Conservation (phyloP, 2,329 filamentous ascomycete species). For the Eutypella sp. region DNA sequence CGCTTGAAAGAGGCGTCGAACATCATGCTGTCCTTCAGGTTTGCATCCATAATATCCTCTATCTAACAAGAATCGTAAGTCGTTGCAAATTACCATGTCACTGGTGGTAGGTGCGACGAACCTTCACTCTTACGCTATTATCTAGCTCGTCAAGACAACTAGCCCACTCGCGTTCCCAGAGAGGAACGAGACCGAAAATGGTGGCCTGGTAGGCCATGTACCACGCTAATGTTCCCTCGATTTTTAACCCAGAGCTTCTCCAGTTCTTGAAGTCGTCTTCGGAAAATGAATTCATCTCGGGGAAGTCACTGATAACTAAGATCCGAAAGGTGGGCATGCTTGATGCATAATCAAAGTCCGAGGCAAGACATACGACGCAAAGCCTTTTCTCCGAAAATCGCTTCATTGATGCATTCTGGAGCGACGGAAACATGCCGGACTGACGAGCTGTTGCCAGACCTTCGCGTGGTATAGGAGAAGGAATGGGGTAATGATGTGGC, state of each 20-base stretch:
- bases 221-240: neutral
- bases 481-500: neutral
- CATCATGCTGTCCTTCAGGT: neutral
- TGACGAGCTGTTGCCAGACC: neutral
- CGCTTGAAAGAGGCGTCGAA: neutral
- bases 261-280: neutral
- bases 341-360: neutral
- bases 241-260: neutral
- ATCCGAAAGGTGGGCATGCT: neutral
- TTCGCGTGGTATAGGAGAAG: neutral
- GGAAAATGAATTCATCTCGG: neutral
- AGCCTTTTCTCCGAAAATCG: neutral
- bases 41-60: neutral
- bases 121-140: neutral
- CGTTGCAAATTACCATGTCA: neutral
- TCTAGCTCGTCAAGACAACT: neutral
- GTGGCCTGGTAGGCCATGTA: neutral
- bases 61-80: neutral
- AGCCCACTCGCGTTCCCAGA: neutral
- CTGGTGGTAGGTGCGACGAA: neutral
- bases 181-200: neutral
- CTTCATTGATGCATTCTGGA: neutral
- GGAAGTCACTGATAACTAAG: neutral
- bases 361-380: neutral
- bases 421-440: neutral